Percentiles rank a stretch among this genome's conserved stretches.
These are phyloP conservation scores for Stephania japonica DNA, from an alignment of 164 flowering plant genomes.

Conservation along the genomic window DNA sequence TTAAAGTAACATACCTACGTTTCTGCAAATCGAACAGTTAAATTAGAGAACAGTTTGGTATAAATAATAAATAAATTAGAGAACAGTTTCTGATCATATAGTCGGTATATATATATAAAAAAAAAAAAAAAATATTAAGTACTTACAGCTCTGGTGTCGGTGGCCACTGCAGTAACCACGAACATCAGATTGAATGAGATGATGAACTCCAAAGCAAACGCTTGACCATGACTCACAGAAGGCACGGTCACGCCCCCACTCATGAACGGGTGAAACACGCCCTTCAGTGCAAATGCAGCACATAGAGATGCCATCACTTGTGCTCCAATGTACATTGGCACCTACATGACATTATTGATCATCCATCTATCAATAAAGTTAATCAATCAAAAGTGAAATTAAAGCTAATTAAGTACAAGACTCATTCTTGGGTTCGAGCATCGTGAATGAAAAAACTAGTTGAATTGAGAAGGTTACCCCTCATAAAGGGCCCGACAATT, in stretches of 20 bases:
- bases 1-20: no score
- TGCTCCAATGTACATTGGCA: conserved; percentile 1
- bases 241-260: neutral
- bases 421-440: no score
- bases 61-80: no score
- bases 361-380: neutral
- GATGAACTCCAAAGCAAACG: conserved; percentile 31
- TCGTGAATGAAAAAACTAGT: no score
- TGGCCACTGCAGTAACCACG: conserved; percentile 26
- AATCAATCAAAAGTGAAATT: neutral
- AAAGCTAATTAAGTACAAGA: neutral
- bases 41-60: no score
- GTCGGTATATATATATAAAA: no score
- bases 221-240: conserved; percentile 6
- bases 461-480: no score
- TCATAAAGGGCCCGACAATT: no score
- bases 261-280: neutral
- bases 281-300: conserved; percentile 4
- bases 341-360: neutral
- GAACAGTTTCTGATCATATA: no score
- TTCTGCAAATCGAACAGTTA: no score
- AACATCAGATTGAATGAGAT: conserved; percentile 32
- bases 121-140: no score
- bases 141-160: conserved; percentile 35
- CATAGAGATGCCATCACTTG: conserved; percentile 1